Conservation (phyloP, 2,329 filamentous ascomycete species). For the Dactylellina haptotyla region DNA sequence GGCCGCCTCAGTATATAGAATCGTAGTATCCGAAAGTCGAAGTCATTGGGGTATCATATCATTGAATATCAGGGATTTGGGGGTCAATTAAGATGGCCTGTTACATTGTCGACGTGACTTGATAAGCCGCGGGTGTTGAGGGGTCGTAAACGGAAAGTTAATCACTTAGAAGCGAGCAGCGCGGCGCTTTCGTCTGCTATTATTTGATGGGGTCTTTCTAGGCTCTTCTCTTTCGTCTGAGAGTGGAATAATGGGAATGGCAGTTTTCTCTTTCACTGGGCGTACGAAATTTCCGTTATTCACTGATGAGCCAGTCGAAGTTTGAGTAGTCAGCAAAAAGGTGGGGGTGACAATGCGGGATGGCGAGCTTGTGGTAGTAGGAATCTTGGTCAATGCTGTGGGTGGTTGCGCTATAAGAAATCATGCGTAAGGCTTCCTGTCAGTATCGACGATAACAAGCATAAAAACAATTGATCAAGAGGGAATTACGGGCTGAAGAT, state of each 20-base stretch:
- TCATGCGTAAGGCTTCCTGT: neutral
- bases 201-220: conserved; percentile 2
- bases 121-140: neutral
- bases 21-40: conserved; percentile 1
- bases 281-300: neutral
- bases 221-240: conserved; percentile 8
- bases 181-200: conserved; percentile 12
- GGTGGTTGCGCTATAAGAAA: conserved; percentile 29
- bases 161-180: neutral
- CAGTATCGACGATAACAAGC: conserved; percentile 7
- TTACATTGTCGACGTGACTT: neutral
- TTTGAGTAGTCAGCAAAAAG: conserved; percentile 26
- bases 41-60: conserved; percentile 26
- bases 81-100: neutral
- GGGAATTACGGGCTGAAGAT: conserved; percentile 44
- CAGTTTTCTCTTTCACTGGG: conserved; percentile 9
- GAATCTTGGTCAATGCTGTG: neutral
- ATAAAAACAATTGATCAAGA: neutral
- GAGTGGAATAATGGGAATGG: conserved; percentile 13
- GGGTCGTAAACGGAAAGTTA: neutral
- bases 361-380: neutral
- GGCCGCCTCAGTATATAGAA: no score
- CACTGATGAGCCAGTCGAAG: neutral
- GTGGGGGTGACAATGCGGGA: conserved; percentile 22
- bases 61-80: neutral